Evolutionary conservation across 1,284 basidiomycete genomes (phyloP), one percentile per base, ranked within the genome.

Genomic region (Calocybe gambosa): DNA sequence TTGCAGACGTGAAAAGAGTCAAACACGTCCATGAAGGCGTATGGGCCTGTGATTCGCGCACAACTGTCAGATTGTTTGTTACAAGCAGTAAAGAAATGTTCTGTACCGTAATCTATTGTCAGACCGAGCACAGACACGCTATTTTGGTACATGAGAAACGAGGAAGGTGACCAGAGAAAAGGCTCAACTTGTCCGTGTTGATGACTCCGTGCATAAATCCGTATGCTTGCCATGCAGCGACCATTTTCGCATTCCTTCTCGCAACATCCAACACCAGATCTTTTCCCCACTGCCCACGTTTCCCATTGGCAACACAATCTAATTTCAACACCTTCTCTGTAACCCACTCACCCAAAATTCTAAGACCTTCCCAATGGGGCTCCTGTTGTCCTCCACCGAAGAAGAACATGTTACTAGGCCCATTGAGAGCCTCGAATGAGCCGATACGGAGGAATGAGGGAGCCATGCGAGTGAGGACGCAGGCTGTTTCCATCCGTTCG

Each of bases 181-280:
- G 21, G 0, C 60, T 78, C 45, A 52, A 87, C 85, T 94, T 94
- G 70, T 97, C 94, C 1, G 94, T 96, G 62, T 97, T 97, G 58
- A 97, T 89, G n/a, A 98, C 94, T 0, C 86, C 87, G 56, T 89
- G 85, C 87, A 93, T 93, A 62, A 90, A 94, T 0, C 91, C 91
- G 64, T 91, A 91, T 5, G 80, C 87, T 66, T 98, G 95, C 95
- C 95, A 98, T 1, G 75, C 82, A 1, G 91, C 95, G 0, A 93
- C 89, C 80, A 94, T 98, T 58, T 70, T 71, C 29, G 90, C 94
- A 58, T 96, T 98, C 57, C 90, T 70, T 59, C 73, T 76, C 12
- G 90, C 83, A 0, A 83, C 80, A 54, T 95, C 90, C 49, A 83
- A 65, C 1, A 95, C 76, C 39, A 96, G 70, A 40, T 76, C 74